Evolutionary conservation across 768 basidiomycete species (phyloP), one percentile per base, ranked within the genome.

Genomic region (Boletus vermiculosoides): DNA sequence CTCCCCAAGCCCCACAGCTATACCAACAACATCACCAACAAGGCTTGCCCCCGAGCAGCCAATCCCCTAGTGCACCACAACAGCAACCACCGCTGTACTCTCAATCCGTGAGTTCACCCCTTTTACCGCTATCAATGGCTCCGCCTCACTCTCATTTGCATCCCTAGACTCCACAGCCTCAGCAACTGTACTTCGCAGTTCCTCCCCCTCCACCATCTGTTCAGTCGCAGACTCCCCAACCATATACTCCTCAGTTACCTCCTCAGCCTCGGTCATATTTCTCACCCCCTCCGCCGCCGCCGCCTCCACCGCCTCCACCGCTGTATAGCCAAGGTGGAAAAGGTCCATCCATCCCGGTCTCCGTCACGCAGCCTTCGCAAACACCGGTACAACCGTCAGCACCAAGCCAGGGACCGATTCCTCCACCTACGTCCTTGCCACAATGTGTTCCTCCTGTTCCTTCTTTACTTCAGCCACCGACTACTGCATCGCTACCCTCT

Each of bases 191-290:
- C 53, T 31, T 58, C 48, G n/a, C 41, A 50, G 58, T 62, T 23
- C 66, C 68, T 28, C 62, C 67, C 2, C 63, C 60, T n/a, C 66
- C 55, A 0, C 62, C 61, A 18, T 30, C 39, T 2, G 23, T 56
- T 40, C 65, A 55, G 20, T 34, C 55, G 12, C 67, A 58, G 49
- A 58, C 57, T 9, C 61, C 59, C 11, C 55, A 58, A 15, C 52
- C 57, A 31, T 28, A 56, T 49, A 22, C 50, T 2, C 50, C 62
- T 34, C 69, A 64, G 48, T 50, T 41, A 58, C 55, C 54, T 52
- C 66, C 55, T 52, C 72, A 66, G 0, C 46, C 61, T 5, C 64
- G 63, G 34, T 59, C 64, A 28, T 50, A 62, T 51, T 56, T 71
- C 45, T 52, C 62, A 20, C 65, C 58, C 1, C 63, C 58, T 34